These are phyloP conservation scores for Nicotiana knightiana DNA, from an alignment of 257 asterid genomes.

Conservation along the genomic window DNA sequence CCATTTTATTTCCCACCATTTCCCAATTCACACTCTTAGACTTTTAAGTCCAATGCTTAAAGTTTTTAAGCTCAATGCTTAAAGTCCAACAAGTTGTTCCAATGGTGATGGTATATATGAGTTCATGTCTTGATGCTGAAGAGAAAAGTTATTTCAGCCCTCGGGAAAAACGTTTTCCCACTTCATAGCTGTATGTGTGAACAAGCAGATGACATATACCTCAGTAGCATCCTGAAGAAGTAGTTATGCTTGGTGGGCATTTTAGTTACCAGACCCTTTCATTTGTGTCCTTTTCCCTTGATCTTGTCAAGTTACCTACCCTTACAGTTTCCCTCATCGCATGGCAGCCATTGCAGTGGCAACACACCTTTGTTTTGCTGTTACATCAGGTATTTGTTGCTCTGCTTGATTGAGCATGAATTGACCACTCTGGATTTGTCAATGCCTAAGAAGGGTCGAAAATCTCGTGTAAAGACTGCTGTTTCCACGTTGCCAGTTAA, in stretches of 20 bases:
- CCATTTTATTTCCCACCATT: too few species aligned
- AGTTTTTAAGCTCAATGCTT: too few species aligned
- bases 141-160: constrained; percentile 2
- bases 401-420: background rate
- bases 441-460: background rate
- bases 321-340: background rate
- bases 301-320: background rate
- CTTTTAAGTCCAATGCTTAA: too few species aligned
- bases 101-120: constrained; percentile 16
- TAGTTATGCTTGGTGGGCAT: background rate
- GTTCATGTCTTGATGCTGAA: constrained; percentile 19
- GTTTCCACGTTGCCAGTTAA: background rate
- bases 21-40: too few species aligned
- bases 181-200: constrained; percentile 7
- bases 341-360: background rate
- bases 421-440: background rate
- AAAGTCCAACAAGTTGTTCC: too few species aligned
- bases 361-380: background rate
- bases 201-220: constrained; percentile 13
- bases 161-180: background rate
- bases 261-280: background rate
- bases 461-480: background rate
- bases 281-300: background rate
- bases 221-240: constrained; percentile 19
- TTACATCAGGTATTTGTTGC: background rate